Base-by-base conservation (phyloP, 2,329 filamentous ascomycete genomes). In the Metarhizium album region DNA sequence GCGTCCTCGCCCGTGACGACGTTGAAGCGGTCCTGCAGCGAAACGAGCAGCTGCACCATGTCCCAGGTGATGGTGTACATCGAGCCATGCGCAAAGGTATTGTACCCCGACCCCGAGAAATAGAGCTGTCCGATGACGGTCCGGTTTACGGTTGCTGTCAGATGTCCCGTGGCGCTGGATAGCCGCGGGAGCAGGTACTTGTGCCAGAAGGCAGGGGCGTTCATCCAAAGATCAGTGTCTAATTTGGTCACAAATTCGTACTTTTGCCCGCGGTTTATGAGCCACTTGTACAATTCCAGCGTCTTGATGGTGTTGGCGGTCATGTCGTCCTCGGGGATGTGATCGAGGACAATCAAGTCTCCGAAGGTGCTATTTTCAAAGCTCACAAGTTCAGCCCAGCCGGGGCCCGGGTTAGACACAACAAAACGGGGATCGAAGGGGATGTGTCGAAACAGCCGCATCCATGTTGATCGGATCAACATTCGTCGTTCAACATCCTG, bases 61-160 rank as follows among this genome's bases (percentile, higher is more conserved):
- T 66, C 64, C 63, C 64, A 65, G 4, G 63, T 64, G 4, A 60
- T 50, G 18, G 64, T 65, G 55, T 66, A 66, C 58, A 67, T 64
- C 24, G 63, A 59, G 5, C 64, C 64, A 29, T 65, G 62, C 1
- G 64, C 62, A 47, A 62, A 65, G 1, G 57, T 57, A 35, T 60
- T 56, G 47, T 61, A 58, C 52, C 57, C 53, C 5, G 46, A 48
- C 13, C 37, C 50, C 16, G 58, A 60, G 22, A 61, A 62, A 51
- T 59, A 66, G 9, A 62, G 55, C 53, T 64, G 58, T 5, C 58
- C 64, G 14, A 66, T 61, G 7, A 64, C 55, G 4, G 64, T 66
- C 11, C 53, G 54, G 2, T 57, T 45, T 7, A 62, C 55, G 0
- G 53, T 58, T 1, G 56, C 55, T 31, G 47, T 47, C 4, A 49